Evolutionary conservation across 805 yeast genomes (phyloP).

Genomic region (Torulaspora microellipsoides): DNA sequence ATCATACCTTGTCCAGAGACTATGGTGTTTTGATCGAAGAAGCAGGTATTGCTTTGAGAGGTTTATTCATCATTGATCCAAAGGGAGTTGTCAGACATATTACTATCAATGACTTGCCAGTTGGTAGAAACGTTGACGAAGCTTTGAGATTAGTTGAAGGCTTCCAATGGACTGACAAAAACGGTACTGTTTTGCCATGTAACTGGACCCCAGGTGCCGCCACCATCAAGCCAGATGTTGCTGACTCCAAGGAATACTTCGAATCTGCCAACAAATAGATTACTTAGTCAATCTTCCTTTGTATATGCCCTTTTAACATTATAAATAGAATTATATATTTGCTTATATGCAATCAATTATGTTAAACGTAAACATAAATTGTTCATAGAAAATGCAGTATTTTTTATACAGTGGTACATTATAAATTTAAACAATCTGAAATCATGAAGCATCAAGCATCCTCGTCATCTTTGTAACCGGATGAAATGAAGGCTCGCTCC

Average conservation of each 20-base stretch:
- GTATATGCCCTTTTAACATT: neutral
- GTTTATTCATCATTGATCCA: constrained; percentile 97
- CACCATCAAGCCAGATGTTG: constrained; percentile 82
- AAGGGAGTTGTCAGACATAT: constrained; percentile 90
- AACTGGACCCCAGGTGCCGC: constrained; percentile 97
- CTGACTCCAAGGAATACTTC: constrained; percentile 76
- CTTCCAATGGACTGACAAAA: constrained; percentile 98
- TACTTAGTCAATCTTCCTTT: constrained; percentile 1
- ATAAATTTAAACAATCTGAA: too few relatives aligned
- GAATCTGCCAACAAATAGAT: constrained; percentile 47
- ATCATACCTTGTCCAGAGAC: constrained; percentile 90
- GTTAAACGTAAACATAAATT: too few relatives aligned
- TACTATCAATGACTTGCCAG: constrained; percentile 98
- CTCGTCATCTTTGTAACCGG: constrained; percentile 52
- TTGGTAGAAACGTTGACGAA: constrained; percentile 98
- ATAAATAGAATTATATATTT: neutral
- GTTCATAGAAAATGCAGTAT: too few relatives aligned
- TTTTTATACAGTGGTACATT: too few relatives aligned
- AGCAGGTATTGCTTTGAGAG: constrained; percentile 96
- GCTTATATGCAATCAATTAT: neutral
- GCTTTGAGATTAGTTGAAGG: constrained; percentile 96
- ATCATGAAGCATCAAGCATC: neutral
- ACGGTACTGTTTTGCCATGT: constrained; percentile 99
- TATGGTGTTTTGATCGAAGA: constrained; percentile 97
- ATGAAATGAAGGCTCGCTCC: constrained; percentile 56